Evolutionary conservation across 345 rosid genomes (phyloP), one percentile per base, ranked within the genome.

Genomic region (Citrus medica): DNA sequence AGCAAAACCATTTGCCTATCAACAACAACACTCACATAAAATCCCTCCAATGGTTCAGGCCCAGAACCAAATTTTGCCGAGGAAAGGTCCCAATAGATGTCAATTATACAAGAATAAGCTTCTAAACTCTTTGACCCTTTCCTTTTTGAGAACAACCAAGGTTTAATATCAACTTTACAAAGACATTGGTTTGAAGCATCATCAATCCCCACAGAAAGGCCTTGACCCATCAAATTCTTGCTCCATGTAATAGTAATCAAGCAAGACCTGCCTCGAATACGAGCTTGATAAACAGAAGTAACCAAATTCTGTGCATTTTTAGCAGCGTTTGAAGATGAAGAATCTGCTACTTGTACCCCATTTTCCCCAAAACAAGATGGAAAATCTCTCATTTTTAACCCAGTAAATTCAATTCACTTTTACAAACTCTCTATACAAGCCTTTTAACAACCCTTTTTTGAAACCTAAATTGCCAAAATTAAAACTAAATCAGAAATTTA

Each of bases 281-380:
- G 87, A 78, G 93, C 87, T 81, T 89, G 94, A 80, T 92, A 95
- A 69, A 92, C 83, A 68, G 97, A 89, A 75, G 94, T 80, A 67
- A 89, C 96, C 67, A 93, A 82, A 81, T 90, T 92, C 82, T 95
- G 99, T 5, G 93, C 90, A 77, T 76, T 80, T 83, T 84, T 95
- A 7, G 89, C 80, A 14, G 89, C 67, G 79, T 12, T 90, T 22
- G 97, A 89, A 35, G 95, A 85, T 10, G 99, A 92, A 64, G 93
- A 91, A 85, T 91, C 96, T 21, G 96, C 91, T 46, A 91, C 85
- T 82, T 92, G 99, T 4, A 93, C 95, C 40, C 98, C 97, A 86
- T 87, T 95, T 82, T 95, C 97, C 66, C 99, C 92, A 55, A 94
- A 95, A 82, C 99, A 93, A 87, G 98, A 93, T 10, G 99, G 96